phyloP scores from a whole-genome alignment of 805 yeast genomes.

The Lipomyces lipofer region DNA sequence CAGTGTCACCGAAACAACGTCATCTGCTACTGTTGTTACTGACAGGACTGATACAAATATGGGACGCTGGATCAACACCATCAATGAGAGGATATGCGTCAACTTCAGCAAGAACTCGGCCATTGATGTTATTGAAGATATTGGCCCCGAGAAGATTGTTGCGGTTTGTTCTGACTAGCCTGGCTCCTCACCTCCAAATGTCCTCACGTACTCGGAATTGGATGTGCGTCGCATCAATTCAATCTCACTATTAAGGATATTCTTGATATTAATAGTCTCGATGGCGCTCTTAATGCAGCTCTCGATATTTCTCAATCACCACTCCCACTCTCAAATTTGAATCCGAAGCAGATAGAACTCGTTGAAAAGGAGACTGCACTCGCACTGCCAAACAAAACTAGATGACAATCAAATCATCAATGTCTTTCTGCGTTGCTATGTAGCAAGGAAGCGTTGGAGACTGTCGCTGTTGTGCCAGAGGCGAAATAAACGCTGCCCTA shows the following conservation, averaged over 20 bases:
- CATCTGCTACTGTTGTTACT: neutral
- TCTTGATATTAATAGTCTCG: too few relatives aligned
- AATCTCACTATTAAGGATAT: too few relatives aligned
- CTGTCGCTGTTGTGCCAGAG: slow-evolving; percentile 1
- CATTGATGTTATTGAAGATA: neutral
- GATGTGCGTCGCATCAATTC: neutral
- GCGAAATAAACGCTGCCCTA: neutral
- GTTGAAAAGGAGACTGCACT: neutral
- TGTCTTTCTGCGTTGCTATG: neutral
- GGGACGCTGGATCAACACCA: slow-evolving; percentile 2
- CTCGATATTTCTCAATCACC: neutral
- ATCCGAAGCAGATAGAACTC: neutral
- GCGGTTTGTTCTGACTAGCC: neutral
- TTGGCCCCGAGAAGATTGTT: neutral
- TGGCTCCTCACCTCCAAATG: neutral
- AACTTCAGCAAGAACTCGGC: neutral
- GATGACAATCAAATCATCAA: neutral
- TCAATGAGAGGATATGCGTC: neutral
- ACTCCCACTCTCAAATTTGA: neutral
- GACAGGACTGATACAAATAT: neutral
- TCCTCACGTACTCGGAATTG: neutral
- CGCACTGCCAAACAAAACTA: neutral
- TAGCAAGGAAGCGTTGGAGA: neutral
- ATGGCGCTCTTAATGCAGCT: too few relatives aligned
- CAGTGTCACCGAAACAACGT: neutral